Base-by-base conservation (phyloP, 1,284 basidiomycete genomes). In the Apiotrichum siamense region DNA sequence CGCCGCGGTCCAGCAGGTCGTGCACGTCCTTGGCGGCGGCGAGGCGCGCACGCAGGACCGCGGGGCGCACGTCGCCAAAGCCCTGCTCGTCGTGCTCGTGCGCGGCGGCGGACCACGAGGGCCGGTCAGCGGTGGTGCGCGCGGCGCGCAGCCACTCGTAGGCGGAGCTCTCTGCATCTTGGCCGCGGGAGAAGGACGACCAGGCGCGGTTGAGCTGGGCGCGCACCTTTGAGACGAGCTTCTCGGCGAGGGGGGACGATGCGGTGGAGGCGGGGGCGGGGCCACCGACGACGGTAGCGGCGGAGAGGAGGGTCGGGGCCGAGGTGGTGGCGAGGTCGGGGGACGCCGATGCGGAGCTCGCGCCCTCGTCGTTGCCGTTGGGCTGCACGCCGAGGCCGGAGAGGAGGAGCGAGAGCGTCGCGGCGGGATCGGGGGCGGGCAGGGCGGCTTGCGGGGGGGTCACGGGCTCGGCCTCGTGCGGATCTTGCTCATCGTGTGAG, bases 101-200 rank as follows among this genome's bases (percentile, higher is more conserved):
- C n/a, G n/a, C n/a, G 10, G 26, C 25, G 3, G 37, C n/a, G 21
- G 49, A 41, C 49, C 44, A 49, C 3, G 33, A 27, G 9, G 60
- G 47, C 1, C 56, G 44, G 26, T 65, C 58, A 21, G 59, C 49
- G 17, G 63, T 54, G 18, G 26, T 44, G 31, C 63, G 50, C 10
- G 60, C 51, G 10, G 62, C 35, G 7, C 59, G 52, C n/a, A 72
- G 56, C 67, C 67, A 72, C 38, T 56, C 58, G 49, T 64, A 54
- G 3, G 61, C 69, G 36, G 59, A 61, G 6, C 59, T 52, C 53
- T 72, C 67, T 36, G 62, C 43, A 42, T 57, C 57, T 25, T 46
- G 43, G 9, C 35, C 50, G 9, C 44, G 47, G 4, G 35, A 17
- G 40, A 51, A 60, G n/a, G 40, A 45, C 7, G 47, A 32, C 64